Evolutionary conservation across 2,329 filamentous ascomycete genomes (phyloP), one percentile per base, ranked within the genome.

Genomic region (Torrubiellomyces zombiae): DNA sequence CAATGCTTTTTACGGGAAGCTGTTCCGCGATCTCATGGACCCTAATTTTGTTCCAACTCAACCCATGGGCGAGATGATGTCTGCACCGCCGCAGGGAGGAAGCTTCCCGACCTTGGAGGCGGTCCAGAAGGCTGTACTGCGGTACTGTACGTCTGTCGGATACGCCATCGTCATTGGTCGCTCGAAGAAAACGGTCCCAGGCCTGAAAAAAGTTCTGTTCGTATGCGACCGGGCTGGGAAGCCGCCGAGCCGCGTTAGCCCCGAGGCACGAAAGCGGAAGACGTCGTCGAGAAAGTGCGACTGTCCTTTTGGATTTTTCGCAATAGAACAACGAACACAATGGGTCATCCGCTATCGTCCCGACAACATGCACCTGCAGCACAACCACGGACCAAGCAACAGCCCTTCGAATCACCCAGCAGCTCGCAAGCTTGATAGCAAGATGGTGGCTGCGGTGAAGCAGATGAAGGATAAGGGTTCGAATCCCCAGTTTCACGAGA

Each of bases 231-330:
- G 69, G 28, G 69, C 69, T 4, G 70, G 70, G 20, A 71, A 71
- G 36, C 67, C 67, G 2, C 67, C 67, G 3, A 65, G 56, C 27
- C 60, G 66, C 5, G 67, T 71, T n/a, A 72, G 56, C 33, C 65
- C 69, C 2, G 70, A 75, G 45, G 60, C 64, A 32, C 62, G 70
- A 28, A 75, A 75, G 45, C 59, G 67, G 13, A 71, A 70, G 40
- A 75, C 70, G 1, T 73, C 70, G 7, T 75, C 69, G n/a, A 58
- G 70, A 22, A 75, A 75, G 38, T 75, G 70, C 38, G 69, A 74
- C 36, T 75, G 70, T 33, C 67, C 67, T 16, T 75, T 75, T 43
- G 70, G 70, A n/a, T 74, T 75, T 44, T 75, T 75, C 34, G 70
- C 70, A 28, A 69, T 75, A 19, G 70, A 75, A 43, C 67, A 74